A percentile compares a stretch with the other conserved stretches of the same genome.
Conservation (phyloP, 495 filamentous ascomycete genomes). For the Trypethelium eluteriae region DNA sequence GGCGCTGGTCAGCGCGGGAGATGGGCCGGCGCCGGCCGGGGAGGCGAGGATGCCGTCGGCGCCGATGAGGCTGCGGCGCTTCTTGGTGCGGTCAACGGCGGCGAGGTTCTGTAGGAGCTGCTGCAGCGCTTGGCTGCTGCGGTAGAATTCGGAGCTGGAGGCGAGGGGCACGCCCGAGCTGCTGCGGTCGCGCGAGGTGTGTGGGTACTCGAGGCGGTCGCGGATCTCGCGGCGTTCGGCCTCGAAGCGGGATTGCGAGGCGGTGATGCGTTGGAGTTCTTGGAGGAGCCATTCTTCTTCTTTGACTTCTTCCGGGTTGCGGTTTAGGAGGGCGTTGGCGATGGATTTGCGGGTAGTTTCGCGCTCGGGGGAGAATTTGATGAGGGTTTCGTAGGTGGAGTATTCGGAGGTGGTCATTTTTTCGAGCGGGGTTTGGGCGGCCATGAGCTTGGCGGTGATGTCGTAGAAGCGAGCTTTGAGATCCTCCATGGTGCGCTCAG, state of each 20-base stretch:
- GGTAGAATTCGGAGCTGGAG: constrained; percentile 50
- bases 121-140: constrained; percentile 67
- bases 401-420: constrained; percentile 82
- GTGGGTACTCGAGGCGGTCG: constrained; percentile 70
- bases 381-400: constrained; percentile 70
- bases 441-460: constrained; percentile 76
- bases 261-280: constrained; percentile 83
- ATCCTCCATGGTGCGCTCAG: constrained; percentile 65
- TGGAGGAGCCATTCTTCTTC: constrained; percentile 84
- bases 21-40: not conserved
- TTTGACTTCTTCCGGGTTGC: constrained; percentile 76
- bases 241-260: constrained; percentile 70
- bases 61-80: constrained; percentile 48
- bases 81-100: constrained; percentile 76
- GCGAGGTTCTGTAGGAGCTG: constrained; percentile 71
- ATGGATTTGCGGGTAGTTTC: constrained; percentile 77
- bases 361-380: constrained; percentile 69
- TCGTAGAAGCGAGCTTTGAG: constrained; percentile 86
- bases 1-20: not conserved
- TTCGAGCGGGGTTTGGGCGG: constrained; percentile 68
- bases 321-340: constrained; percentile 65
- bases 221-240: constrained; percentile 88
- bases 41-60: constrained; percentile 15
- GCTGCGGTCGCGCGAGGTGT: constrained; percentile 45
- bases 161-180: constrained; percentile 30